These are phyloP conservation scores for Xylariaceae sp. DNA, from an alignment of 2,329 filamentous ascomycete species.

Conservation along the genomic window DNA sequence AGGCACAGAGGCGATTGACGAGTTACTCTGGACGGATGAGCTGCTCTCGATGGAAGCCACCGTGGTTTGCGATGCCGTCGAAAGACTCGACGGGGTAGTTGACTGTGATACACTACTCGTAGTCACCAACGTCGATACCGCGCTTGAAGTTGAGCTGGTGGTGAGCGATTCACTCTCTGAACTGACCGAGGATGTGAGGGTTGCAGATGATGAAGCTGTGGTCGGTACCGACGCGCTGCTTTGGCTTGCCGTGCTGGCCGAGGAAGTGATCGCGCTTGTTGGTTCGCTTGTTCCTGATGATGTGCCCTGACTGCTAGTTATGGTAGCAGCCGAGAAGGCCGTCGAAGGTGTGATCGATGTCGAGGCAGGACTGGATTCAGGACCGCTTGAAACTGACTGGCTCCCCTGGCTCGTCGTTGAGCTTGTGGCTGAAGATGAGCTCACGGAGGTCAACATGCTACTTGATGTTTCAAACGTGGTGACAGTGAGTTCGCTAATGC, in stretches of 20 bases:
- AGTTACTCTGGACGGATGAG: neutral
- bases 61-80: neutral
- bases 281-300: neutral
- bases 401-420: constrained; percentile 6
- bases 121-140: neutral
- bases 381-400: constrained; percentile 1
- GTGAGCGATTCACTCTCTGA: neutral
- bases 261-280: neutral
- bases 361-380: constrained; percentile 2
- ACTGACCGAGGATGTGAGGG: neutral
- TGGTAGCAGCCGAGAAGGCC: neutral
- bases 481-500: constrained; percentile 7
- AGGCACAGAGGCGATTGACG: neutral
- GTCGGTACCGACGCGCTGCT: constrained; percentile 7
- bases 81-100: neutral
- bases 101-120: neutral
- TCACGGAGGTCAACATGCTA: constrained; percentile 2
- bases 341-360: constrained; percentile 1
- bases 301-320: neutral
- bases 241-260: constrained; percentile 4
- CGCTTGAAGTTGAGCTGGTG: neutral
- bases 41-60: neutral
- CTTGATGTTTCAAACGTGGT: constrained; percentile 4
- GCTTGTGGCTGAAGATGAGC: neutral
- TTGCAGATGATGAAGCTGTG: neutral